Evolutionary conservation across 331 rosid genomes (phyloP).

Genomic region (Stylosanthes scabra): DNA sequence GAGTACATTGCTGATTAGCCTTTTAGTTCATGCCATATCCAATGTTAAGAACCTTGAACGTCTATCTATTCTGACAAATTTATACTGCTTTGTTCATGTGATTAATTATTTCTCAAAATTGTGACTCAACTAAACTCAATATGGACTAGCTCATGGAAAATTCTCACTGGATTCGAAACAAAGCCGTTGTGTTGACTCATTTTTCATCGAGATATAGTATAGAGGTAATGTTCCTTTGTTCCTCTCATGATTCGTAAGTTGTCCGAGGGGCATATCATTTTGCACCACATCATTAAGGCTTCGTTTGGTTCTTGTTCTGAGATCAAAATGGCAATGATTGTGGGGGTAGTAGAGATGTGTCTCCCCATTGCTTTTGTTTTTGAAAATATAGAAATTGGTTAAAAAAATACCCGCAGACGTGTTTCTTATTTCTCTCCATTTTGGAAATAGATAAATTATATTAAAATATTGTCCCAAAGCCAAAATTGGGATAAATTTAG

Average conservation of each 20-base stretch:
- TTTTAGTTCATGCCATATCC: neutral
- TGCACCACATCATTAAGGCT: neutral
- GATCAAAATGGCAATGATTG: no score
- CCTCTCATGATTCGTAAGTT: constrained; percentile 22
- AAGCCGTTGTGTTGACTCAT: constrained; percentile 87
- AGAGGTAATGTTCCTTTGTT: constrained; percentile 64
- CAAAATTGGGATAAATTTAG: no score
- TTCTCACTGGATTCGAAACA: constrained; percentile 91
- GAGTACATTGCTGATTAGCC: constrained; percentile 9
- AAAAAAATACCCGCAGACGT: no score
- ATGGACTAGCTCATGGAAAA: constrained; percentile 51
- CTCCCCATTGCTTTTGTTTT: no score
- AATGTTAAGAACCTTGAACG: constrained; percentile 20
- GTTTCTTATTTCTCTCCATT: no score
- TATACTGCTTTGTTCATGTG: neutral
- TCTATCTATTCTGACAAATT: constrained; percentile 9
- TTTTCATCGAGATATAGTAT: constrained; percentile 90
- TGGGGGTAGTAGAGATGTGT: no score
- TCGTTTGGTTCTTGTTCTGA: neutral
- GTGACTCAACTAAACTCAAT: constrained; percentile 27
- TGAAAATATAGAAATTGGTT: no score
- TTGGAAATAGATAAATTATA: no score
- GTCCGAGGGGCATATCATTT: constrained; percentile 2
- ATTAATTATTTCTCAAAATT: constrained; percentile 10
- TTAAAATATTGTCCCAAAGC: no score